phyloP scores from a whole-genome alignment of 2,329 filamentous ascomycete genomes.

The Calonectria hongkongensis region DNA sequence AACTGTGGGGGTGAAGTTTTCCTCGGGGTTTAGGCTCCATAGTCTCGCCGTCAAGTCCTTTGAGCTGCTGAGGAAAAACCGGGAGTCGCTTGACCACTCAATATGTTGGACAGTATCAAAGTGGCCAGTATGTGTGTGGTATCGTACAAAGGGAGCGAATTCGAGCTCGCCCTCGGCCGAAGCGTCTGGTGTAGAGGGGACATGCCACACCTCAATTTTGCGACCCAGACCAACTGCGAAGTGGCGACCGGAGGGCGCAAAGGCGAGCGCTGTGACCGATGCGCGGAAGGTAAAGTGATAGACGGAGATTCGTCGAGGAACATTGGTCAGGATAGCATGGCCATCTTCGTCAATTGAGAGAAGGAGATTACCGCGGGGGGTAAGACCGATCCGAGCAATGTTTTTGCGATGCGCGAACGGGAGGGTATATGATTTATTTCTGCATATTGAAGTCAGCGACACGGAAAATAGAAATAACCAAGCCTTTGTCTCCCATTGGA shows the following conservation, averaged over 20 bases:
- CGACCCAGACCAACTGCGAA: conserved; percentile 93
- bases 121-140: conserved; percentile 90
- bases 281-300: conserved; percentile 97
- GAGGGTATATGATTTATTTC: conserved; percentile 91
- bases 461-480: background rate
- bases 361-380: conserved; percentile 92
- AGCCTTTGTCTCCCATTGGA: background rate
- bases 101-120: conserved; percentile 91
- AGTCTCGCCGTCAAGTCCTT: conserved; percentile 95
- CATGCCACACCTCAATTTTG: conserved; percentile 96
- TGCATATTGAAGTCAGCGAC: conserved; percentile 64
- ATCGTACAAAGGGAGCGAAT: conserved; percentile 94
- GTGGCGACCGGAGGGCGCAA: conserved; percentile 92
- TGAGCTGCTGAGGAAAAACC: conserved; percentile 94
- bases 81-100: conserved; percentile 96
- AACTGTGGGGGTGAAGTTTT: conserved; percentile 92
- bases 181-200: conserved; percentile 90
- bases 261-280: conserved; percentile 88
- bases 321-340: conserved; percentile 93
- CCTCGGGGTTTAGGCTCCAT: conserved; percentile 93
- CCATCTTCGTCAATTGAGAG: conserved; percentile 96
- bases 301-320: conserved; percentile 88
- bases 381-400: conserved; percentile 90
- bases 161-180: conserved; percentile 88
- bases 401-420: conserved; percentile 96